Percentiles rank a stretch among this genome's conserved stretches.
These are phyloP conservation scores for Podospora fimiseda DNA, from an alignment of 495 filamentous ascomycete species.

Conservation along the genomic window DNA sequence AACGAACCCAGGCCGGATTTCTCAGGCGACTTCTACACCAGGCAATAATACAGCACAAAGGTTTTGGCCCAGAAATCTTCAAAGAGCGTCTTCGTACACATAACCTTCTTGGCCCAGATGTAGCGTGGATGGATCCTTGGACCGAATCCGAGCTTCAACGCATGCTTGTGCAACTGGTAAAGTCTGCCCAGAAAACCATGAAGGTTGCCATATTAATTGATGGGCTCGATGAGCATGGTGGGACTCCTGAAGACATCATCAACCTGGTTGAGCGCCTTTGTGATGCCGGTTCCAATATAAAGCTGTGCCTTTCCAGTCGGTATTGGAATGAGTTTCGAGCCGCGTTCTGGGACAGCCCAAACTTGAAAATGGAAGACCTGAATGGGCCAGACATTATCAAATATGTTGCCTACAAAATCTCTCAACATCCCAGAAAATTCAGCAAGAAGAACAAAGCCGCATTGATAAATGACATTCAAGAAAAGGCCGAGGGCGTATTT, in stretches of 20 bases:
- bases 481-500: neutral
- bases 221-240: too few relatives aligned
- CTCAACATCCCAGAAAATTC: neutral
- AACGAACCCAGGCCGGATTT: neutral
- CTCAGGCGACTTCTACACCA: neutral
- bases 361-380: neutral
- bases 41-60: neutral
- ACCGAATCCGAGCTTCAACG: neutral
- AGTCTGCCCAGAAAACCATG: neutral
- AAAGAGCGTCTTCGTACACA: neutral
- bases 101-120: neutral
- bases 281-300: too few relatives aligned
- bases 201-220: too few relatives aligned
- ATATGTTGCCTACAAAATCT: neutral
- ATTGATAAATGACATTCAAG: neutral
- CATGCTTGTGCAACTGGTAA: neutral
- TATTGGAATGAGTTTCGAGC: neutral
- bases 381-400: neutral
- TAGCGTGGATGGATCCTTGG: neutral
- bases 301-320: neutral
- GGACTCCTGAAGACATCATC: neutral
- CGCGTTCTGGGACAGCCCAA: neutral
- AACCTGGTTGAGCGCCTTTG: neutral
- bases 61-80: neutral
- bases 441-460: neutral